These are phyloP conservation scores for Oryza punctata DNA, from an alignment of 176 grass and related monocot species.

Conservation along the genomic window DNA sequence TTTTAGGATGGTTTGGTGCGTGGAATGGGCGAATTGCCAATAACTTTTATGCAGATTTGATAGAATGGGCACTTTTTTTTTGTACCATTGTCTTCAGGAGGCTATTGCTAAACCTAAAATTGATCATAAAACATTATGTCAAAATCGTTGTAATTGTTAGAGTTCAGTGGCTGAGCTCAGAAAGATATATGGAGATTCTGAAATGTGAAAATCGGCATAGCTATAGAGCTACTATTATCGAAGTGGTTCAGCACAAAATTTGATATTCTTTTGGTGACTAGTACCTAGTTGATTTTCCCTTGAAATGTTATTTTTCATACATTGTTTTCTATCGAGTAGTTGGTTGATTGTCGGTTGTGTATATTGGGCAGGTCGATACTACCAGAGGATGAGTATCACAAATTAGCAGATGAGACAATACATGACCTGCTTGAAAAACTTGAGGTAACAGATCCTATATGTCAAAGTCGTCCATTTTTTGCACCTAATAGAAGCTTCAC, in stretches of 20 bases:
- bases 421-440: slow-evolving; percentile 73
- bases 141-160: not conserved
- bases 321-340: not conserved
- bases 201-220: not conserved
- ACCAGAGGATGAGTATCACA: slow-evolving; percentile 82
- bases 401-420: slow-evolving; percentile 75
- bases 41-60: not conserved
- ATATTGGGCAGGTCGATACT: slow-evolving; percentile 56
- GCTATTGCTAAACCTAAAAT: not conserved
- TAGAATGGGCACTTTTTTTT: not conserved
- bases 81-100: not conserved
- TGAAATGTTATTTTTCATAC: not conserved
- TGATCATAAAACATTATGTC: not conserved
- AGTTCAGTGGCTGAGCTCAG: not conserved
- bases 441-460: slow-evolving; percentile 59
- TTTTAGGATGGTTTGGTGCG: not conserved
- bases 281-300: not conserved
- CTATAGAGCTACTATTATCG: not conserved
- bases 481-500: not conserved
- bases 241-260: not conserved
- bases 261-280: slow-evolving; percentile 4
- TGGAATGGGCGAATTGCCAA: not conserved
- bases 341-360: not conserved
- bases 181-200: not conserved
- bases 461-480: not conserved